Evolutionary conservation across 2,329 filamentous ascomycete species (phyloP), one percentile per base, ranked within the genome.

Genomic region (Teratosphaeriaceae sp.): DNA sequence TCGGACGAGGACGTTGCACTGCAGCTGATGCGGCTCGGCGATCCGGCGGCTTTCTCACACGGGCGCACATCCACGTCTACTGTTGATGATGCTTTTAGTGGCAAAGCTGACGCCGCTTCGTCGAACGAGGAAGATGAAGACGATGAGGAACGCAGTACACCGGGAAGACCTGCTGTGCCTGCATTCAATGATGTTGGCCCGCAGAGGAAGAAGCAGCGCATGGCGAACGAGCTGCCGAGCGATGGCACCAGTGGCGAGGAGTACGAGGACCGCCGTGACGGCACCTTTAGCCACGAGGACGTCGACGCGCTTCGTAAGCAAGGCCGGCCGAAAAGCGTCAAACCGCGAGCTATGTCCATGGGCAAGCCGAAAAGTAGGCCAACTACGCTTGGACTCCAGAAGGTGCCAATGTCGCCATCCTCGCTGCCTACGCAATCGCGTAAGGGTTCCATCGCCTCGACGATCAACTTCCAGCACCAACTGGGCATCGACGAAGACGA

Each of bases 1-100:
- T 97, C 90, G 12, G 92, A 98, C 62, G 92, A 98, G 66, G 92
- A 98, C 66, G 92, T 97, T 49, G 92, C 92, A 44, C 83, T 96
- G 61, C 92, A 97, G 68, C 74, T 98, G 58, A 97, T 98, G 82
- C 85, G 90, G 55, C 78, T 98, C 42, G 89, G 92, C 35, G 89
- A 96, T 62, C 87, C 89, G 55, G 92, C 88, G 44, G 94, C 94
- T 62, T 84, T 94, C 59, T 94, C 88, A 1, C 87, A 95, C 58
- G 89, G 88, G 42, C 85, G 90, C 53, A 94, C 88, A 2, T 96
- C 90, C 7, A 88, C 88, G 5, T 96, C 90, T 1, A 96, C 90
- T 5, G 72, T 92, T 44, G 90, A 97, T 58, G 90, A 97, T 65
- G 89, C 87, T 1, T 85, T 96, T 51, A 96, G 90, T 63, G 89